Evolutionary conservation across 1,139 yeast genomes (phyloP).

Genomic region (Candida mesenterica): DNA sequence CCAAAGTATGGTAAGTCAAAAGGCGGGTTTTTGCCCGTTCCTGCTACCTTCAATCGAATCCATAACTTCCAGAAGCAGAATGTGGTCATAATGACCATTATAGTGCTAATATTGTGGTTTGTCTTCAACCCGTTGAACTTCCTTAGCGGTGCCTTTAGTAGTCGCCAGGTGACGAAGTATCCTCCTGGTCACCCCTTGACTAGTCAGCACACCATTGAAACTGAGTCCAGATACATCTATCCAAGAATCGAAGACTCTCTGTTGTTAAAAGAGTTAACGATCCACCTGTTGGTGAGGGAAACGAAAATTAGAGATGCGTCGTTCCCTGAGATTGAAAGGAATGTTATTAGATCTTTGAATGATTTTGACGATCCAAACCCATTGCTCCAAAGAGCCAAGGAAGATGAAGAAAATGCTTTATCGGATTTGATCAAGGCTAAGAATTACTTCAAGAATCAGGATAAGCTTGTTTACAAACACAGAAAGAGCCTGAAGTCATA

Average conservation of each 20-base stretch:
- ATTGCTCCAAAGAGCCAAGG: slow-evolving; percentile 32
- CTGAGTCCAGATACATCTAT: slow-evolving; percentile 54
- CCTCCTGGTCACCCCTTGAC: slow-evolving; percentile 39
- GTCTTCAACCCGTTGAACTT: slow-evolving; percentile 25
- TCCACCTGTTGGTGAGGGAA: slow-evolving; percentile 49
- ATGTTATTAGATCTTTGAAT: slow-evolving; percentile 37
- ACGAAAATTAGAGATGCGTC: slow-evolving; percentile 36
- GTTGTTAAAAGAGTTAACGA: slow-evolving; percentile 52
- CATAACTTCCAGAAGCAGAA: slow-evolving; percentile 18
- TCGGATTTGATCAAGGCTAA: slow-evolving; percentile 46
- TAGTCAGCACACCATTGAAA: slow-evolving; percentile 34
- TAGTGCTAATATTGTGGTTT: slow-evolving; percentile 22
- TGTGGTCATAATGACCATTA: slow-evolving; percentile 17
- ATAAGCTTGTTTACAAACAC: slow-evolving; percentile 55
- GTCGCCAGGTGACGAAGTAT: slow-evolving; percentile 16
- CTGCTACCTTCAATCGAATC: slow-evolving; percentile 30
- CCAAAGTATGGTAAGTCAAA: slow-evolving; percentile 26
- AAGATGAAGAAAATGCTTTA: slow-evolving; percentile 38
- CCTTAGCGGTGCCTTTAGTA: slow-evolving; percentile 9
- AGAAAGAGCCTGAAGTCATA: slow-evolving; percentile 32
- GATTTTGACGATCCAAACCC: slow-evolving; percentile 48
- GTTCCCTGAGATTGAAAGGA: slow-evolving; percentile 38
- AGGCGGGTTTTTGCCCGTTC: slow-evolving; percentile 30
- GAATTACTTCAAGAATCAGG: slow-evolving; percentile 62
- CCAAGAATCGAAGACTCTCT: slow-evolving; percentile 70